A percentile compares a stretch with the other conserved stretches of the same genome.
phyloP scores from a whole-genome alignment of 2,329 filamentous ascomycete genomes.

The Fusarium zealandicum region DNA sequence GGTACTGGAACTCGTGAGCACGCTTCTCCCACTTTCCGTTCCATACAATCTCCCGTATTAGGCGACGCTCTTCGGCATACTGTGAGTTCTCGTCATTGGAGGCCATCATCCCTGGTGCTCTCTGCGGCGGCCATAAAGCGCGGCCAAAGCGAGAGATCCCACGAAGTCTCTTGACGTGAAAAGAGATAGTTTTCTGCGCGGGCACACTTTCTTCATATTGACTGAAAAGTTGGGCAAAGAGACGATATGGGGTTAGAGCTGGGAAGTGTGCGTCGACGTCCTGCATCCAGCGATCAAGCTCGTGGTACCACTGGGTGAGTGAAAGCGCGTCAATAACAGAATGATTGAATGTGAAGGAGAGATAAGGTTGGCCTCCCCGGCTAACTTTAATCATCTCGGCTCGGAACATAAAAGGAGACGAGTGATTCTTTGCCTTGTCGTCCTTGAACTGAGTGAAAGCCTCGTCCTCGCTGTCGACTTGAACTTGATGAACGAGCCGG shows the following conservation, averaged over 20 bases:
- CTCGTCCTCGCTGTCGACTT: slow-evolving; percentile 34
- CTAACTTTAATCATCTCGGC: slow-evolving; percentile 36
- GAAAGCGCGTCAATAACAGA: slow-evolving; percentile 47
- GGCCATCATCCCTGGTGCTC: slow-evolving; percentile 47
- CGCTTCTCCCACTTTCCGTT: slow-evolving; percentile 40
- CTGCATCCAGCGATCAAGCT: slow-evolving; percentile 44
- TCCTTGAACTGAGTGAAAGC: slow-evolving; percentile 33
- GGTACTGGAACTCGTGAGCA: slow-evolving; percentile 40
- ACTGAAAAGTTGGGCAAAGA: slow-evolving; percentile 45
- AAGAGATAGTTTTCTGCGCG: slow-evolving; percentile 40
- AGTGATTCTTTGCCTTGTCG: slow-evolving; percentile 21
- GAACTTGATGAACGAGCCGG: slow-evolving; percentile 37
- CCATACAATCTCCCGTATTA: slow-evolving; percentile 41
- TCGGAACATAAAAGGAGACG: slow-evolving; percentile 44
- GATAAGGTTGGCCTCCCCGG: slow-evolving; percentile 23
- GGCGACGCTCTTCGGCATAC: slow-evolving; percentile 28
- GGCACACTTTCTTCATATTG: slow-evolving; percentile 43
- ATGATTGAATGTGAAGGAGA: slow-evolving; percentile 47
- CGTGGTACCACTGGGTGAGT: slow-evolving; percentile 44
- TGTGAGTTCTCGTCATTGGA: slow-evolving; percentile 39
- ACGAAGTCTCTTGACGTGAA: slow-evolving; percentile 44
- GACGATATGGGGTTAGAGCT: slow-evolving; percentile 39
- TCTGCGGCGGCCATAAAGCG: slow-evolving; percentile 46
- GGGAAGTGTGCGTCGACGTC: slow-evolving; percentile 28
- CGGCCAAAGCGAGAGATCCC: slow-evolving; percentile 45